phyloP scores from a whole-genome alignment of 257 asterid genomes.

The Solanum etuberosum region DNA sequence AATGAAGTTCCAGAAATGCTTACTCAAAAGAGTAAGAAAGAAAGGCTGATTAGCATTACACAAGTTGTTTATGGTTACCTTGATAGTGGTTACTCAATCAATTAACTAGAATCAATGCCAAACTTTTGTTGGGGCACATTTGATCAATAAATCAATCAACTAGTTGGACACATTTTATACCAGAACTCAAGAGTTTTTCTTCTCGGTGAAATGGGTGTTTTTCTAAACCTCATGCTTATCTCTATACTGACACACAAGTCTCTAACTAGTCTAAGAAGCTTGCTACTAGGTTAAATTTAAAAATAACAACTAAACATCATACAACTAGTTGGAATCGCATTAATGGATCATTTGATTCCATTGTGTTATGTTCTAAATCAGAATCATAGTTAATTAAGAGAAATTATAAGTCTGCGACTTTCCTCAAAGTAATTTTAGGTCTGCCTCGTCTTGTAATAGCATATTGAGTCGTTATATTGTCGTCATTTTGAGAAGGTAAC shows the following conservation, averaged over 20 bases:
- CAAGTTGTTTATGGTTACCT: background rate
- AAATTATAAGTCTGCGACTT: background rate
- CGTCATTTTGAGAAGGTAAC: background rate
- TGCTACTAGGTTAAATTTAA: background rate
- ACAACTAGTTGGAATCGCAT: background rate
- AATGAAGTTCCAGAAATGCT: background rate
- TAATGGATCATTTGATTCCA: background rate
- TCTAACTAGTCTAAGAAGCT: background rate
- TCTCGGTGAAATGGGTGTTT: background rate
- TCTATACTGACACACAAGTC: background rate
- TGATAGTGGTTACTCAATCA: background rate
- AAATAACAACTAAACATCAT: background rate
- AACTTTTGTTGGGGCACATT: background rate
- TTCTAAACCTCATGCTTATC: background rate
- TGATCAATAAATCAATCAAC: background rate
- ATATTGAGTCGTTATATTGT: background rate
- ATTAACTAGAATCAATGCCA: background rate
- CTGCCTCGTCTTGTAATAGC: background rate
- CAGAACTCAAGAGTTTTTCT: background rate
- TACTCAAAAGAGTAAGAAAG: background rate
- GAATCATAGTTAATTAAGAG: background rate
- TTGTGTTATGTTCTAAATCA: background rate
- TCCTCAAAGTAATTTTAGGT: background rate
- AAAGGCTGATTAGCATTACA: background rate
- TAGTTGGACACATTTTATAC: background rate